Base-by-base conservation (phyloP, 345 rosid species). In the Lepidium aucheri region DNA sequence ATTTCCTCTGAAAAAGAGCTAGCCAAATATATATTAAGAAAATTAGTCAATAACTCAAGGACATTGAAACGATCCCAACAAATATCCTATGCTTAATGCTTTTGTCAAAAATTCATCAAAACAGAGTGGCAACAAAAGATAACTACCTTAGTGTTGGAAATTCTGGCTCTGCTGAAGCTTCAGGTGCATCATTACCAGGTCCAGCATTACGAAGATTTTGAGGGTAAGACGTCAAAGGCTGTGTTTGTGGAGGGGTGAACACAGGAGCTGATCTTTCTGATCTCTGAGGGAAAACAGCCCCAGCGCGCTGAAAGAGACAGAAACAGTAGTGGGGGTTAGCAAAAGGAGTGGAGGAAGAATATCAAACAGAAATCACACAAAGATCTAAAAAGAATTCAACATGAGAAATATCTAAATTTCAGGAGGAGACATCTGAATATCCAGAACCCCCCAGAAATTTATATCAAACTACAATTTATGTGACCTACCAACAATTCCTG, bases 271-370 rank as follows among this genome's bases (percentile, higher is more conserved):
- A 76, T 69, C 85, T 83, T 79, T 95, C 98, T 4, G 95, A 60
- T 78, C 96, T 86, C 74, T 82, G 93, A 73, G 99, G 99, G 68
- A 95, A 95, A 55, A 95, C 97, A 61, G 99, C 96, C 53, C 99
- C 99, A 50, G 91, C 90, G 30, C 97, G 96, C 99, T 95, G 91
- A 76, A 77, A 85, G 15, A 65, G 70, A 61, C 33, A 52, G 63
- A 54, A 24, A 24, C 8, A 63, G 36, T 42, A 75, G 5, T 40
- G 47, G 14, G 47, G 34, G 53, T 46, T 34, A 34, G 51, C 43
- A 40, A 57, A 67, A n/a, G n/a, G 12, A 74, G 69, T 24, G 43
- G 53, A 24, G 8, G 55, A 59, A 10, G 18, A 55, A n/a, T 39
- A 45, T 39, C 20, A 24, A 60, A 35, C 30, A 66, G 34, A 52